These are phyloP conservation scores for Fusarium continuum DNA, from an alignment of 2,329 filamentous ascomycete genomes.

Conservation along the genomic window DNA sequence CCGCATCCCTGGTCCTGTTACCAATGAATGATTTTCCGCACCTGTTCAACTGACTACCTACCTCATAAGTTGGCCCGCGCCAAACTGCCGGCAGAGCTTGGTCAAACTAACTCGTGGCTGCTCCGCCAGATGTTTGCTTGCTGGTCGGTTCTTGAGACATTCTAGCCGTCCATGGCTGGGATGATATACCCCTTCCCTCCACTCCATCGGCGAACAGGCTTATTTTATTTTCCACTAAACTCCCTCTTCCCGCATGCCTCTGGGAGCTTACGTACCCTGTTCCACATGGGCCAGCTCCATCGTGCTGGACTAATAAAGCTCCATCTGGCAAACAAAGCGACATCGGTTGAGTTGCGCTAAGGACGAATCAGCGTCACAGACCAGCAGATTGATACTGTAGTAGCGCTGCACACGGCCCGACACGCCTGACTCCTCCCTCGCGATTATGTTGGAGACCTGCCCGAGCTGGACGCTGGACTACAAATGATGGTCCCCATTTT, in stretches of 20 bases:
- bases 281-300: conserved; percentile 34
- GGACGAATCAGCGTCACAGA: background rate
- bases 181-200: conserved; percentile 31
- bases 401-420: background rate
- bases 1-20: conserved; percentile 11
- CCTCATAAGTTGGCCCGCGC: conserved; percentile 7
- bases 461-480: background rate
- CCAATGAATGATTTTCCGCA: conserved; percentile 7
- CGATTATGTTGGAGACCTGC: background rate
- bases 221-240: conserved; percentile 16
- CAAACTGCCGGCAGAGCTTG: conserved; percentile 32
- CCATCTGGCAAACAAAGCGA: conserved; percentile 4
- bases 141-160: conserved; percentile 44
- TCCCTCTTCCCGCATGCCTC: conserved; percentile 38
- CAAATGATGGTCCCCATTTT: conserved; percentile 1
- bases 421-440: background rate
- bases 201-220: conserved; percentile 30
- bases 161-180: conserved; percentile 38
- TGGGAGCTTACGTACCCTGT: conserved; percentile 41
- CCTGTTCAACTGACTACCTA: background rate
- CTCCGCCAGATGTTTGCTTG: conserved; percentile 32
- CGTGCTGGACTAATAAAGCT: conserved; percentile 10
- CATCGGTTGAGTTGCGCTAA: background rate
- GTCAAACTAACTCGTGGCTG: conserved; percentile 20
- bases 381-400: background rate